A percentile compares a stretch with the other conserved stretches of the same genome.
These are phyloP conservation scores for Metschnikowia rubicola DNA, from an alignment of 805 yeast species.

Conservation along the genomic window DNA sequence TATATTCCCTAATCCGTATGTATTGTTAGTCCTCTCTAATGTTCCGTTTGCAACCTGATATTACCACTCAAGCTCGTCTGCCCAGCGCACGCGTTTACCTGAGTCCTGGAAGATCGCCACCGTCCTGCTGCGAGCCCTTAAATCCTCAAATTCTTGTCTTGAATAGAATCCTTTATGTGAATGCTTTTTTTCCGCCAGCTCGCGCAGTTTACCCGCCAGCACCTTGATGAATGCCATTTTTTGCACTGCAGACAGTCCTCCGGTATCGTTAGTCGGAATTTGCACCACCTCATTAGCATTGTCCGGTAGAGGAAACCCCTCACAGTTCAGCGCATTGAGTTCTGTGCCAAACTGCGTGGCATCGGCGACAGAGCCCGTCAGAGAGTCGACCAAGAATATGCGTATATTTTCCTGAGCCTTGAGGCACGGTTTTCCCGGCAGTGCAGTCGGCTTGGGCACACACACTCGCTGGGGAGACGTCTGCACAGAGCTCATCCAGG, in stretches of 20 bases:
- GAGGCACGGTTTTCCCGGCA: slow-evolving; percentile 32
- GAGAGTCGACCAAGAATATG: slow-evolving; percentile 57
- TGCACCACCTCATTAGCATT: slow-evolving; percentile 55
- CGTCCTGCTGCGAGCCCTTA: slow-evolving; percentile 3
- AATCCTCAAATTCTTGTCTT: slow-evolving; percentile 25
- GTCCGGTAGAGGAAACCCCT: slow-evolving; percentile 61
- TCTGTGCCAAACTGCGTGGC: slow-evolving; percentile 71
- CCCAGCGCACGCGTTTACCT: slow-evolving; percentile 29
- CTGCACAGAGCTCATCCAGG: neutral
- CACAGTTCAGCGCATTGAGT: slow-evolving; percentile 57
- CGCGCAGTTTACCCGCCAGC: slow-evolving; percentile 18
- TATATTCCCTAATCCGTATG: too few relatives aligned
- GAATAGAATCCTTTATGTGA: slow-evolving; percentile 26
- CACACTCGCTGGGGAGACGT: slow-evolving; percentile 43
- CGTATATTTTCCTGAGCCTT: slow-evolving; percentile 20
- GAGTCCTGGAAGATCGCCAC: slow-evolving; percentile 18
- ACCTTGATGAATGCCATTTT: slow-evolving; percentile 44
- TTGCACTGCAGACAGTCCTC: slow-evolving; percentile 10
- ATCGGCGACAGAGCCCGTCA: slow-evolving; percentile 57
- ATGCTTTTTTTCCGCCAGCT: neutral
- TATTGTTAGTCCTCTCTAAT: too few relatives aligned
- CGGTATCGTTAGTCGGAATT: slow-evolving; percentile 45
- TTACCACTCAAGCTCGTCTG: slow-evolving; percentile 36
- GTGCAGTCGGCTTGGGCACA: slow-evolving; percentile 31
- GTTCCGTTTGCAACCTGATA: too few relatives aligned